These are phyloP conservation scores for Wickerhamiella occidentalis DNA, from an alignment of 805 yeast genomes.

Conservation along the genomic window DNA sequence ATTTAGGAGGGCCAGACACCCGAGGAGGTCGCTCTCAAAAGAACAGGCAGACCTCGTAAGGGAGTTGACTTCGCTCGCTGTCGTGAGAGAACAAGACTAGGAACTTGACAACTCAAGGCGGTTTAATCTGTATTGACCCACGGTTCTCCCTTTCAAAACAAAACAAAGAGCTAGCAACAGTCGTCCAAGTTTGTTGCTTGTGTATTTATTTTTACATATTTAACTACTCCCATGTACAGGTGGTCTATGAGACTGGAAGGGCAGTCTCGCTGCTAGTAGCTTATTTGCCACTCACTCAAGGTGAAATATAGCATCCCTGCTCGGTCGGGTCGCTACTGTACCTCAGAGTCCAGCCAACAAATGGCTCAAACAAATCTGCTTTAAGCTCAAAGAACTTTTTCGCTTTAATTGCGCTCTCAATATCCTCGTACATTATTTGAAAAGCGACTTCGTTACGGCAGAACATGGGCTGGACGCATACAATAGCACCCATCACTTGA, in stretches of 20 bases:
- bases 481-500: constrained; percentile 12
- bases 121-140: no score
- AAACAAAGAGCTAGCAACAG: no score
- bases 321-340: constrained; percentile 16
- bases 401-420: constrained; percentile 16
- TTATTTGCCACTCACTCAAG: neutral
- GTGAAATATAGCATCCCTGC: constrained; percentile 10
- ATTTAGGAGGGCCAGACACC: constrained; percentile 16
- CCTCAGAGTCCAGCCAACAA: constrained; percentile 16
- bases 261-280: no score
- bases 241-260: no score
- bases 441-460: constrained; percentile 14
- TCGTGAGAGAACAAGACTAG: neutral
- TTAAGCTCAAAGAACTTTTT: constrained; percentile 15
- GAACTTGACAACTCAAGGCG: no score
- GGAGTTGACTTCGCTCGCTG: constrained; percentile 29
- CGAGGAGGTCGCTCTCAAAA: constrained; percentile 35
- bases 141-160: no score
- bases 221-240: no score
- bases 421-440: constrained; percentile 16
- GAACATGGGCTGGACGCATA: constrained; percentile 21
- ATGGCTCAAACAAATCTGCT: constrained; percentile 6
- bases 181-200: no score
- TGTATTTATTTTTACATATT: no score
- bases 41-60: constrained; percentile 42